Conservation (phyloP, 116 monocot species). For the Thalassia testudinum region DNA sequence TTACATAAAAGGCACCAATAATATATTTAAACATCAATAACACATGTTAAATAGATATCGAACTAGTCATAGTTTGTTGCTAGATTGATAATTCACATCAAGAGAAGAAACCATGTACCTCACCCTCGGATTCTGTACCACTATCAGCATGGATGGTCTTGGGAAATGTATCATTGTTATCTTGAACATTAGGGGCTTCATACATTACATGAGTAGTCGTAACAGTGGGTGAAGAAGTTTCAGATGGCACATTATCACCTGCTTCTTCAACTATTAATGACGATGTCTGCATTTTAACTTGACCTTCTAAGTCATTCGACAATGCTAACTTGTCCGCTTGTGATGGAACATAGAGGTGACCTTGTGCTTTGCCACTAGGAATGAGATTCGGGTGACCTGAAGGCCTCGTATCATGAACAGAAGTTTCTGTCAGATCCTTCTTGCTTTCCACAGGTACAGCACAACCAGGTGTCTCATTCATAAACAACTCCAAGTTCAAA, state of each 20-base stretch:
- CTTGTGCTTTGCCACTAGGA: slow-evolving; percentile 1
- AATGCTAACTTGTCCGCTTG: not conserved
- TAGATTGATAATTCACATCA: not conserved
- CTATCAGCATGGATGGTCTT: slow-evolving; percentile 11
- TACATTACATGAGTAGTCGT: slow-evolving; percentile 40
- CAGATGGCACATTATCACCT: slow-evolving; percentile 36
- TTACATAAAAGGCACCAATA: not conserved
- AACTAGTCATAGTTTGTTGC: not conserved
- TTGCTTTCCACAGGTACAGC: slow-evolving; percentile 13
- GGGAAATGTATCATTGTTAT: slow-evolving; percentile 7
- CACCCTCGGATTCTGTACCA: slow-evolving; percentile 21
- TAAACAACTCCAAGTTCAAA: slow-evolving; percentile 11
- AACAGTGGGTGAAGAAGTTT: slow-evolving; percentile 14
- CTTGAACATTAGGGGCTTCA: slow-evolving; percentile 22
- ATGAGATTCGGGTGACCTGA: slow-evolving; percentile 7
- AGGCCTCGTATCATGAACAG: slow-evolving; percentile 36
- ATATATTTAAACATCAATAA: too few species aligned
- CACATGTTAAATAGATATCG: too few species aligned
- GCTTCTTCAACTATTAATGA: slow-evolving; percentile 62
- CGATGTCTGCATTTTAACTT: slow-evolving; percentile 7
- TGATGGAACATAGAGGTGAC: not conserved
- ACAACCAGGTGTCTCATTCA: slow-evolving; percentile 10
- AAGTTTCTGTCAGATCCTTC: slow-evolving; percentile 15
- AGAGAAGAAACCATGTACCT: slow-evolving; percentile 20
- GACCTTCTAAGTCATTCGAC: slow-evolving; percentile 1